phyloP scores from a whole-genome alignment of 768 basidiomycete species.

The Rhodotorula diobovata region DNA sequence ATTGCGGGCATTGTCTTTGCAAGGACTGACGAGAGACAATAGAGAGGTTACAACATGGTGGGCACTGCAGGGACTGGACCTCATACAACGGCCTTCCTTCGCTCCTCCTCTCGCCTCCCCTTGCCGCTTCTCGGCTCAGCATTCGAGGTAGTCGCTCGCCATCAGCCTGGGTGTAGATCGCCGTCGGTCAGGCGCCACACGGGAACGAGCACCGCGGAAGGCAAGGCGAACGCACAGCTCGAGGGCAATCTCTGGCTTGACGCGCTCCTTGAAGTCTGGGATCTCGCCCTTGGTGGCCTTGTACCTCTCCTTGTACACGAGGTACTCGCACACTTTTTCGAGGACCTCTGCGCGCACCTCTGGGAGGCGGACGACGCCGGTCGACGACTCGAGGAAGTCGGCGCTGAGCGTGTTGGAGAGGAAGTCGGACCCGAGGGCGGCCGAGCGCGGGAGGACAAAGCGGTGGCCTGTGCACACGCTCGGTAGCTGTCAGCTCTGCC shows the following conservation, averaged over 20 bases:
- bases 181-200: too few species aligned
- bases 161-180: conserved; percentile 8
- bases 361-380: conserved; percentile 16
- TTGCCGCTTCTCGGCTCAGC: conserved; percentile 9
- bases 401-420: conserved; percentile 26
- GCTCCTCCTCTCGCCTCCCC: neutral
- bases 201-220: neutral
- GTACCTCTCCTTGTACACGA: conserved; percentile 38
- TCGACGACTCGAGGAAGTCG: conserved; percentile 22
- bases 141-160: conserved; percentile 35
- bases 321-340: conserved; percentile 37
- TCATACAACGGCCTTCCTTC: neutral
- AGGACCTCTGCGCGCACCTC: conserved; percentile 36
- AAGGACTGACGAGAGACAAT: too few species aligned
- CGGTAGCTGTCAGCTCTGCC: neutral
- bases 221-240: conserved; percentile 29
- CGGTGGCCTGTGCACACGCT: conserved; percentile 28
- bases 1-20: too few species aligned
- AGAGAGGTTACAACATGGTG: neutral
- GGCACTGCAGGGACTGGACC: neutral
- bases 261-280: conserved; percentile 37
- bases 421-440: conserved; percentile 30
- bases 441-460: conserved; percentile 31
- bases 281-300: conserved; percentile 24
- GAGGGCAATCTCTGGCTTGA: conserved; percentile 36